These are phyloP conservation scores for Cryptococcus maquisensis DNA, from an alignment of 1,284 basidiomycete genomes.

Conservation along the genomic window DNA sequence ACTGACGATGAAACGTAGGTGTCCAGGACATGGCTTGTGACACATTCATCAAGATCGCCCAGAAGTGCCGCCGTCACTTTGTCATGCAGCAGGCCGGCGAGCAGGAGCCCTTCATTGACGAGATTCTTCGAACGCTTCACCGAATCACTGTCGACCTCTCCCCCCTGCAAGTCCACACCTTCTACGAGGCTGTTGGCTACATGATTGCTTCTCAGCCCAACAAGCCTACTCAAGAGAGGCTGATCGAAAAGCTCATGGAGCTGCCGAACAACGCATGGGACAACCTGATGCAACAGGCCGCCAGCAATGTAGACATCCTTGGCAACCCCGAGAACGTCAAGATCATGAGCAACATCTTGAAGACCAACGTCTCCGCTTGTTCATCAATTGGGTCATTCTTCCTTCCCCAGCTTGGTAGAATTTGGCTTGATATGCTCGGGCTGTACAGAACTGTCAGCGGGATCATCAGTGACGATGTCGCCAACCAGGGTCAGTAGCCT, in stretches of 20 bases:
- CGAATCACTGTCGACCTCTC: constrained; percentile 93
- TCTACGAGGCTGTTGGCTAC: constrained; percentile 97
- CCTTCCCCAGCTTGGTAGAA: constrained; percentile 88
- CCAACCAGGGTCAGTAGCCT: constrained; percentile 64
- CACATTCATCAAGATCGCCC: constrained; percentile 99
- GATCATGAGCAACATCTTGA: constrained; percentile 93
- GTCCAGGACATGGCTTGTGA: constrained; percentile 99
- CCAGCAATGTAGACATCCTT: constrained; percentile 87
- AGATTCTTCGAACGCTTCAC: constrained; percentile 88
- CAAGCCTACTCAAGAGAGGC: constrained; percentile 90
- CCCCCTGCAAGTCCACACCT: constrained; percentile 92
- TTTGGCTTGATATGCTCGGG: constrained; percentile 98
- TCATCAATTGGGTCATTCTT: constrained; percentile 97
- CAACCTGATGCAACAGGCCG: constrained; percentile 92
- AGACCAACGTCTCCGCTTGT: constrained; percentile 98
- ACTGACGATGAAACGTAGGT: constrained; percentile 53
- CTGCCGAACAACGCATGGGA: constrained; percentile 98
- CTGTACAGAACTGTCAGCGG: constrained; percentile 96
- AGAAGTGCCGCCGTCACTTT: constrained; percentile 97
- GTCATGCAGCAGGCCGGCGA: constrained; percentile 98
- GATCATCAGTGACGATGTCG: constrained; percentile 93
- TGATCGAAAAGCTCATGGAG: constrained; percentile 95
- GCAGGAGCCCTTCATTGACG: constrained; percentile 96
- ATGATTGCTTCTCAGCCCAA: constrained; percentile 99
- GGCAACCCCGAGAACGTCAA: constrained; percentile 92